Conservation (phyloP, 129 eudicot genomes). For the Artemisia tridentata region DNA sequence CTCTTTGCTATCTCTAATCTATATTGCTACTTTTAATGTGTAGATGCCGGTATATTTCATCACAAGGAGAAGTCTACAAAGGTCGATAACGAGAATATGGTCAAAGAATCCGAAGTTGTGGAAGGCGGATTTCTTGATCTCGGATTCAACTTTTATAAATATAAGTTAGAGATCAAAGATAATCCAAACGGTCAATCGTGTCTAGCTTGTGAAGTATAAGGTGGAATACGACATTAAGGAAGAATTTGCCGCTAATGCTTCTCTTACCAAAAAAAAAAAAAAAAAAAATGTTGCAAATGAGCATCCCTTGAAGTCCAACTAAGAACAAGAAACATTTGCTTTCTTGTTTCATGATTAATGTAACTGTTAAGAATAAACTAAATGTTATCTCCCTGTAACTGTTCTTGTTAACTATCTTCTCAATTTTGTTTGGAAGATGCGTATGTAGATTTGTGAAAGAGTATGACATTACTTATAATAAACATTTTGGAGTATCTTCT, state of each 20-base stretch:
- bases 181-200: conserved; percentile 39
- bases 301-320: conserved; percentile 29
- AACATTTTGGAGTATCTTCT: too few relatives aligned
- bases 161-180: conserved; percentile 45
- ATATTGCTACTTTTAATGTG: too few relatives aligned
- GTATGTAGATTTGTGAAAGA: too few relatives aligned
- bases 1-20: too few relatives aligned
- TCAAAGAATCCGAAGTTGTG: conserved; percentile 53
- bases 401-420: too few relatives aligned
- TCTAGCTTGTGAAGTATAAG: conserved; percentile 43
- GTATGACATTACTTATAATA: too few relatives aligned
- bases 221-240: conserved; percentile 54
- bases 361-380: neutral
- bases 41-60: too few relatives aligned
- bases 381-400: too few relatives aligned
- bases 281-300: conserved; percentile 29
- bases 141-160: conserved; percentile 46
- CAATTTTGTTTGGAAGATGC: too few relatives aligned
- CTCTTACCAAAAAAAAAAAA: too few relatives aligned
- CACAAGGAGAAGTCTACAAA: conserved; percentile 57
- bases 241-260: conserved; percentile 48
- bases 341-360: conserved; percentile 1
- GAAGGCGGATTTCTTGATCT: conserved; percentile 68
- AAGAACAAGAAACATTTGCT: neutral
- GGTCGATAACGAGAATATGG: conserved; percentile 50